A percentile compares a stretch with the other conserved stretches of the same genome.
These are phyloP conservation scores for Aspergillus texensis DNA, from an alignment of 2,329 filamentous ascomycete species.

Conservation along the genomic window DNA sequence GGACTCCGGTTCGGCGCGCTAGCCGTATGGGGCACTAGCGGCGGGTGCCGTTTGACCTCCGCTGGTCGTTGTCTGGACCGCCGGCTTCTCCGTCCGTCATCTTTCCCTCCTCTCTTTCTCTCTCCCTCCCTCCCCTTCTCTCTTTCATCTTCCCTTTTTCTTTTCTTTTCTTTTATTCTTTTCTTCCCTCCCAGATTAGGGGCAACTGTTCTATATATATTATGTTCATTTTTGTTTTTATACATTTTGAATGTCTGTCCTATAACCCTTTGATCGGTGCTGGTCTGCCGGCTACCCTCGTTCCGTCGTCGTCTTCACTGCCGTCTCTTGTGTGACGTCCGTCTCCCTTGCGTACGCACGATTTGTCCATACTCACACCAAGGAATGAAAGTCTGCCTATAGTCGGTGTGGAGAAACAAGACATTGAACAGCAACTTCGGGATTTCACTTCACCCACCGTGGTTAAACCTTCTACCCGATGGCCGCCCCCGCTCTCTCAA, in stretches of 20 bases:
- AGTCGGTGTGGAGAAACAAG: conserved; percentile 10
- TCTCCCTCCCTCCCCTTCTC: neutral
- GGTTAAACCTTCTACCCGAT: conserved; percentile 24
- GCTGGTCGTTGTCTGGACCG: conserved; percentile 23
- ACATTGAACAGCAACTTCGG: conserved; percentile 9
- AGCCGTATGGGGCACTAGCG: conserved; percentile 20
- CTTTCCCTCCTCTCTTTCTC: conserved; percentile 12
- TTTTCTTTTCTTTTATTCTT: conserved; percentile 6
- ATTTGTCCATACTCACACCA: conserved; percentile 9
- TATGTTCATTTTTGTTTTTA: neutral
- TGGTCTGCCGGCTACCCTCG: conserved; percentile 11
- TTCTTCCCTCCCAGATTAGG: neutral
- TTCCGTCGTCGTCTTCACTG: conserved; percentile 2
- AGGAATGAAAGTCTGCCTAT: conserved; percentile 17
- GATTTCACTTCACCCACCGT: neutral
- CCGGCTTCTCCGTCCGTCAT: conserved; percentile 13
- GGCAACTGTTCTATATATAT: neutral
- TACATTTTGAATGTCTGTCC: conserved; percentile 5
- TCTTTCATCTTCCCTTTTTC: conserved; percentile 1
- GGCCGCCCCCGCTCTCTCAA: conserved; percentile 36
- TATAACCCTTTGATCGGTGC: conserved; percentile 14
- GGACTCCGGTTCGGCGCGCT: conserved; percentile 11
- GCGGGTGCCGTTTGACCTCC: conserved; percentile 17
- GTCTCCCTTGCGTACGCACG: conserved; percentile 21
- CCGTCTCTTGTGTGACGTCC: conserved; percentile 22